phyloP scores from a whole-genome alignment of 306 rosid species.

The Prunus salicina region DNA sequence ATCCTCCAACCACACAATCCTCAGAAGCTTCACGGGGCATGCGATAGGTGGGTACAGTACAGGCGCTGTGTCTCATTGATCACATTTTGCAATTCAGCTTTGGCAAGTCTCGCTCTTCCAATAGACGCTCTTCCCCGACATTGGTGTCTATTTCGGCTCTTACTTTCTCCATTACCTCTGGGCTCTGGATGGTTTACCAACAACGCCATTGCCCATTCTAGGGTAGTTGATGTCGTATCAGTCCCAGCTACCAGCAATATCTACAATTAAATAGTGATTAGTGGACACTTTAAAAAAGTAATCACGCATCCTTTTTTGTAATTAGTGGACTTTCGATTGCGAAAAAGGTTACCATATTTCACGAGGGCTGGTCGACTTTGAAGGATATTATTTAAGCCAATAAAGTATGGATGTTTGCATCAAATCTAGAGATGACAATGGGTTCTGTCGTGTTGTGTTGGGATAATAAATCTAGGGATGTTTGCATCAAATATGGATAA shows the following conservation, averaged over 20 bases:
- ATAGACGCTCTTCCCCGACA: slow-evolving; percentile 17
- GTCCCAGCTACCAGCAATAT: slow-evolving; percentile 20
- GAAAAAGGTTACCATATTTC: background rate
- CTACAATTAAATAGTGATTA: background rate
- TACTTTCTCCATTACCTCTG: slow-evolving; percentile 4
- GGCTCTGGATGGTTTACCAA: slow-evolving; percentile 27
- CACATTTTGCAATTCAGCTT: slow-evolving; percentile 29
- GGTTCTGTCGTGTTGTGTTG: too few species aligned
- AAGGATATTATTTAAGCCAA: too few species aligned
- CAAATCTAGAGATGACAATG: too few species aligned
- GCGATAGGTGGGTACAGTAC: slow-evolving; percentile 13
- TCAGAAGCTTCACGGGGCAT: slow-evolving; percentile 26
- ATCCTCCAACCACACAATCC: slow-evolving; percentile 23
- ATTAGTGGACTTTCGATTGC: background rate
- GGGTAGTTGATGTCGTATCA: slow-evolving; percentile 9
- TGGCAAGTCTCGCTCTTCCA: slow-evolving; percentile 23
- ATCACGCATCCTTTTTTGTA: too few species aligned
- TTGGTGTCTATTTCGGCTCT: slow-evolving; percentile 15
- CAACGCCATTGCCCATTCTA: slow-evolving; percentile 26
- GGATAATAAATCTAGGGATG: too few species aligned
- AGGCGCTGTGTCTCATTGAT: slow-evolving; percentile 24
- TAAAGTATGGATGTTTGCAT: too few species aligned
- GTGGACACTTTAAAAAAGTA: too few species aligned
- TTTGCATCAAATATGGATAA: too few species aligned
- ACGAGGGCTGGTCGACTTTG: too few species aligned